Base-by-base conservation (phyloP, 2,329 filamentous ascomycete species). In the Botrytis cinerea region DNA sequence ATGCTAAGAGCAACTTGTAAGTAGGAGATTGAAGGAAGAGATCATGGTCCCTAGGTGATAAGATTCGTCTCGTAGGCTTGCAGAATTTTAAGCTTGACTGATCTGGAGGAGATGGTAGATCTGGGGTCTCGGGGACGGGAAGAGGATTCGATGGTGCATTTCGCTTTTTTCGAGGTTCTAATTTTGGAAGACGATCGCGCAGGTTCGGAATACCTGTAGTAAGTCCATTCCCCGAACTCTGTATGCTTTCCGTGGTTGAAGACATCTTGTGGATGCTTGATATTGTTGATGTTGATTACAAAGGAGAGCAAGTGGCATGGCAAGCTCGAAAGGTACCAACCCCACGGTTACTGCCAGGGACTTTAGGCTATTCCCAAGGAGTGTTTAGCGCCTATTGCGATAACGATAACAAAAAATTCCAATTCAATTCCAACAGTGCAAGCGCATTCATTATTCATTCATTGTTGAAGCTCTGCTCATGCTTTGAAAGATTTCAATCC, bases 21-120 rank as follows among this genome's bases (percentile, higher is more conserved):
- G 95, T 91, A 0, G 91, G 86, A 0, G 95, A 98, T 0, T 88
- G 84, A 28, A 94, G 87, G 79, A 98, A 99, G 6, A 94, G 83
- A 28, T 93, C 87, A 81, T 97, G 95, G 78, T 99, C 96, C 67
- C 88, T 85, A 2, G 86, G 86, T 4, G 94, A 95, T 20, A 99
- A 84, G 70, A 99, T 98, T 14, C 95, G 89, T 74, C 95, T 88
- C 20, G 86, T 88, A 0, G 96, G 96, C 9, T 84, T 84, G 73
- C 85, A 84, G 84, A 93, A 97, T 9, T 82, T 83, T 80, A 91
- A 85, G 63, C 84, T 86, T 70, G 87, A 86, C 59, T 87, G 85
- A 75, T 90, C 87, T 74, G 92, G 91, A 28, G 91, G 91, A 64
- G 89, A 82, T 48, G 93, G 90, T 14, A 98, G 87, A 57, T 86